Evolutionary conservation across 2,329 filamentous ascomycete species (phyloP).

Genomic region (Incumbomyces lentus): DNA sequence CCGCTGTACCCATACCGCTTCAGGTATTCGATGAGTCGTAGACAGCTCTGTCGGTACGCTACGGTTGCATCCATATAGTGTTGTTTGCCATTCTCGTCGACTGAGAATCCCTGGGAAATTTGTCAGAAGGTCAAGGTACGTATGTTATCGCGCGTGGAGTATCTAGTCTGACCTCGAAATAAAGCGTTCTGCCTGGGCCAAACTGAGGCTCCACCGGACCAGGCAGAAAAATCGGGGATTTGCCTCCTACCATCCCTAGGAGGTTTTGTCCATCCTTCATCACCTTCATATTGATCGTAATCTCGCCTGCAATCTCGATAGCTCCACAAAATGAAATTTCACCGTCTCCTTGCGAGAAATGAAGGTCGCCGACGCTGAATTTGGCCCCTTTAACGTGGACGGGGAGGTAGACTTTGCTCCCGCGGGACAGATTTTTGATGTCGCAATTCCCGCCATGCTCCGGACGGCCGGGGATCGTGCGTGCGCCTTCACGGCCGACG

Average conservation of each 20-base stretch:
- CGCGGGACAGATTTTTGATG: conserved; percentile 74
- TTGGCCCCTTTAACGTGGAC: conserved; percentile 80
- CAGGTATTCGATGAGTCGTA: conserved; percentile 71
- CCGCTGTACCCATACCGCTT: conserved; percentile 58
- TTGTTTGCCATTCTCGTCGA: conserved; percentile 80
- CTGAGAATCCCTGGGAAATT: conserved; percentile 56
- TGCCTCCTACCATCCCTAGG: conserved; percentile 50
- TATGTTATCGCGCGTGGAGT: conserved; percentile 2
- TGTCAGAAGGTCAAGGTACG: no score
- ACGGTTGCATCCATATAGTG: conserved; percentile 80
- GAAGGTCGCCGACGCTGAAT: conserved; percentile 80
- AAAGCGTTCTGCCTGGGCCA: conserved; percentile 68
- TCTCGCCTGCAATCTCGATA: conserved; percentile 88
- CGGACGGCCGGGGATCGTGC: conserved; percentile 73
- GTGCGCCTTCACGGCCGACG: conserved; percentile 66
- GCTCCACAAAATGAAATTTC: conserved; percentile 60
- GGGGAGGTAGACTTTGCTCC: conserved; percentile 74
- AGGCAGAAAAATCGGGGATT: conserved; percentile 73
- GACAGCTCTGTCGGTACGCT: conserved; percentile 71
- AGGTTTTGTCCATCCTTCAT: conserved; percentile 70
- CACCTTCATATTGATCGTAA: conserved; percentile 81
- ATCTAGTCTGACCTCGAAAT: conserved; percentile 53
- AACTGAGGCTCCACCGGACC: conserved; percentile 85
- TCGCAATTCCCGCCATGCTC: conserved; percentile 89
- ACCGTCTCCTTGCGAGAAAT: conserved; percentile 80